Percentiles rank a stretch among this genome's conserved stretches.
Evolutionary conservation across 306 rosid genomes (phyloP).

Genomic region (Cucurbita moschata): DNA sequence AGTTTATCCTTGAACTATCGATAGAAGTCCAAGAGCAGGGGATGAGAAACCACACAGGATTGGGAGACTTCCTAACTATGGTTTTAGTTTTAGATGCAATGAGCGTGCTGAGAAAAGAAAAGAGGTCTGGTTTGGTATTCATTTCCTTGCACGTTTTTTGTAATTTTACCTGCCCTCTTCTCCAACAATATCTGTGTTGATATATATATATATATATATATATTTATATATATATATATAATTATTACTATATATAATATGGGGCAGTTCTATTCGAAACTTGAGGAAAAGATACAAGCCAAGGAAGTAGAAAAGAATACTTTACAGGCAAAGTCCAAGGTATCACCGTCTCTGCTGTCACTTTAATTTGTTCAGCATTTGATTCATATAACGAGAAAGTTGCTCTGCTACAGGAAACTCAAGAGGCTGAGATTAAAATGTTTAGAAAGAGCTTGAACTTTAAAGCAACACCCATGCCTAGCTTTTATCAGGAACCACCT

Average conservation of each 20-base stretch:
- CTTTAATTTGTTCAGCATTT: not conserved
- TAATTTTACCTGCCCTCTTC: not conserved
- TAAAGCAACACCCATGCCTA: conserved; percentile 76
- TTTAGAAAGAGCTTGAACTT: conserved; percentile 49
- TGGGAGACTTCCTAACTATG: conserved; percentile 75
- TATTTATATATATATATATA: not conserved
- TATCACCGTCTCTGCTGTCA: conserved; percentile 17
- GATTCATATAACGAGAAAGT: conserved; percentile 7
- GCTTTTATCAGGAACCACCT: conserved; percentile 67
- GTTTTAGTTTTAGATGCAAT: conserved; percentile 86
- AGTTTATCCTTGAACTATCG: conserved; percentile 32
- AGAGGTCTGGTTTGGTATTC: conserved; percentile 31
- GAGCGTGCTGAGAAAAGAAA: conserved; percentile 91
- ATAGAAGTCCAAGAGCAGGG: conserved; percentile 48
- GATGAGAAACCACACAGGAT: conserved; percentile 43
- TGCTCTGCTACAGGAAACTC: conserved; percentile 56
- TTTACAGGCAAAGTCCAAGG: conserved; percentile 91
- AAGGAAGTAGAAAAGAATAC: conserved; percentile 78
- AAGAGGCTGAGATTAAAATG: conserved; percentile 62
- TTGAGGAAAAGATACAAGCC: conserved; percentile 94
- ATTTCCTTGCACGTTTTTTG: conserved; percentile 5
- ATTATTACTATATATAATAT: conserved; percentile 10
- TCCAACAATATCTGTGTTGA: not conserved
- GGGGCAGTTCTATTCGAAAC: conserved; percentile 81
- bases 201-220: not conserved